These are phyloP conservation scores for Excoecaria agallocha DNA, from an alignment of 345 rosid species.

Conservation along the genomic window DNA sequence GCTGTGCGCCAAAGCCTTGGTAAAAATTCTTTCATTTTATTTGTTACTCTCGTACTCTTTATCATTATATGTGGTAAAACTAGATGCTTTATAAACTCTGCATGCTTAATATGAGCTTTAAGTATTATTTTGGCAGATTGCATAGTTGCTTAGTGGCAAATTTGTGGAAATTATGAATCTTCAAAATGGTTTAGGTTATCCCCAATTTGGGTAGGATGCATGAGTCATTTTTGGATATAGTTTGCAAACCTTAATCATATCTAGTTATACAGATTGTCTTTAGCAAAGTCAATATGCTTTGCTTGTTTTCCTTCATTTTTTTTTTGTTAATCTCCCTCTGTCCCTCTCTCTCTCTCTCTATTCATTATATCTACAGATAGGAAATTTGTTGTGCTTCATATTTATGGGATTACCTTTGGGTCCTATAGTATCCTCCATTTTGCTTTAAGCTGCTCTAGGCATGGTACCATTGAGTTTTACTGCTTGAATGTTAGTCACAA, in stretches of 20 bases:
- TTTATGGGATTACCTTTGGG: background rate
- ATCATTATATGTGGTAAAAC: conserved; percentile 2
- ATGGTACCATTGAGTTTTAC: background rate
- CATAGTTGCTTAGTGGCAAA: background rate
- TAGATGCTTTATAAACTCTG: background rate
- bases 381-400: background rate
- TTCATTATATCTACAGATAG: background rate
- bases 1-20: conserved; percentile 94
- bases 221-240: background rate
- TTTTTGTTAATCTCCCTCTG: background rate
- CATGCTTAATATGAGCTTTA: conserved; percentile 3
- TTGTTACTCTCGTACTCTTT: conserved; percentile 5
- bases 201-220: background rate
- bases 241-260: background rate
- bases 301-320: background rate
- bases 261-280: background rate
- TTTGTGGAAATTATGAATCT: background rate
- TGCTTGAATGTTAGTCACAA: background rate
- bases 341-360: background rate
- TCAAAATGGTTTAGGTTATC: background rate
- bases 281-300: background rate
- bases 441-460: background rate
- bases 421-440: background rate
- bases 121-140: background rate
- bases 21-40: conserved; percentile 28